Conservation (phyloP, 495 filamentous ascomycete species). For the Cercophora samala region DNA sequence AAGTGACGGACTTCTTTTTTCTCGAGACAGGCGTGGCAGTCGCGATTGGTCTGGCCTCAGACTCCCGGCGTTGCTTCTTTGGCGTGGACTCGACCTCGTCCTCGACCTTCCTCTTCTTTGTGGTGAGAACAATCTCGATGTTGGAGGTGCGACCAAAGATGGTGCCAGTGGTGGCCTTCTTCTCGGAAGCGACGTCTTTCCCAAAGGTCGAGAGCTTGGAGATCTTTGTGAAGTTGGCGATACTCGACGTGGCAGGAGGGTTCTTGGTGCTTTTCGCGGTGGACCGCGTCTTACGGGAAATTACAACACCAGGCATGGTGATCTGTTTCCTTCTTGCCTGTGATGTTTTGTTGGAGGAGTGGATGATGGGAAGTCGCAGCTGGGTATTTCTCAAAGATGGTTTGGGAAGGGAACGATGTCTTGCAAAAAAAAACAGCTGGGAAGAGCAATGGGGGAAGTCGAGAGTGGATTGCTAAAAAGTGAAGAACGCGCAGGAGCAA, state of each 20-base stretch:
- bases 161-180: constrained; percentile 11
- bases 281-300: constrained; percentile 29
- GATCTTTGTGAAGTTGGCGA: constrained; percentile 41
- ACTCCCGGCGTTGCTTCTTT: constrained; percentile 29
- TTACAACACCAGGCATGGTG: constrained; percentile 32
- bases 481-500: constrained; percentile 5
- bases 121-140: constrained; percentile 34
- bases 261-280: constrained; percentile 22
- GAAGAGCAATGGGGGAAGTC: neutral
- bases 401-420: constrained; percentile 1
- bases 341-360: neutral
- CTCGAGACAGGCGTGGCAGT: constrained; percentile 14
- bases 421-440: constrained; percentile 1
- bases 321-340: constrained; percentile 10
- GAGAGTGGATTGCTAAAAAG: constrained; percentile 5
- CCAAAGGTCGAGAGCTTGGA: constrained; percentile 36
- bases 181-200: constrained; percentile 31
- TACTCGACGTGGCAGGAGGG: constrained; percentile 17
- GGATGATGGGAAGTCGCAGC: constrained; percentile 10
- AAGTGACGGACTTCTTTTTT: constrained; percentile 32
- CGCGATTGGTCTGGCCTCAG: constrained; percentile 14
- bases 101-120: constrained; percentile 32
- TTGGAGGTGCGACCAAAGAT: constrained; percentile 21
- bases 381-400: neutral
- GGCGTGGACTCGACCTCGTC: constrained; percentile 23